Conservation (phyloP, 139 green algal genomes). For the Tetradesmus obliquus region DNA sequence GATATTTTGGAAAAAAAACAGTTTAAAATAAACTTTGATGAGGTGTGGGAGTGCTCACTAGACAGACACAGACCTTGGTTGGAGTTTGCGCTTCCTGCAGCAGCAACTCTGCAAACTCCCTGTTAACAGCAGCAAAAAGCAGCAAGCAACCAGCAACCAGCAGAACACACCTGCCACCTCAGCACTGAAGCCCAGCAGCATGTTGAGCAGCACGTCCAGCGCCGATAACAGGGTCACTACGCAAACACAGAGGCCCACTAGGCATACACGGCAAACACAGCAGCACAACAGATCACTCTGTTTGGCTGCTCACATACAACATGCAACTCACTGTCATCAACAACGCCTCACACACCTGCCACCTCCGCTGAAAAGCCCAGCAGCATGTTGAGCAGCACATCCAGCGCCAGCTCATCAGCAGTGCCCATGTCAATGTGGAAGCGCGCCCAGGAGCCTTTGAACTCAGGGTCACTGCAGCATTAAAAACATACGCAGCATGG, state of each 20-base stretch:
- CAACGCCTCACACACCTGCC: slow-evolving; percentile 65
- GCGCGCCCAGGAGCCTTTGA: slow-evolving; percentile 46
- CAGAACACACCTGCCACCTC: slow-evolving; percentile 75
- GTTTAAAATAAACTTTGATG: background rate
- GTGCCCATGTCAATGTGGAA: slow-evolving; percentile 87
- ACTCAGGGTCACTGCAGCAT: slow-evolving; percentile 20
- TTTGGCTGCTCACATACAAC: background rate
- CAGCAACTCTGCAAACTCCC: too few relatives aligned
- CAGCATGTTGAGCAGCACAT: slow-evolving; percentile 91
- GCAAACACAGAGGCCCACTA: too few relatives aligned
- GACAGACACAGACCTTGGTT: background rate
- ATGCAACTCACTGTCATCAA: too few relatives aligned
- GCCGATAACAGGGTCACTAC: slow-evolving; percentile 17
- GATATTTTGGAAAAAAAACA: background rate
- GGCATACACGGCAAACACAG: too few relatives aligned
- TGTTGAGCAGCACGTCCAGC: slow-evolving; percentile 91
- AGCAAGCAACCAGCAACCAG: slow-evolving; percentile 27
- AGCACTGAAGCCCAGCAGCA: slow-evolving; percentile 75
- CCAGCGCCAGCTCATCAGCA: slow-evolving; percentile 88
- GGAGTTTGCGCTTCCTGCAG: too few relatives aligned
- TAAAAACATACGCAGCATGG: background rate
- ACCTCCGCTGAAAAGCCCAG: slow-evolving; percentile 81
- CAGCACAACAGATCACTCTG: too few relatives aligned
- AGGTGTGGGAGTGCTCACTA: background rate
- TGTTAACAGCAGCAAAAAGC: too few relatives aligned